Evolutionary conservation across 73 alveolate genomes (phyloP), one percentile per base, ranked within the genome.

Genomic region (Paramecium primaurelia): DNA sequence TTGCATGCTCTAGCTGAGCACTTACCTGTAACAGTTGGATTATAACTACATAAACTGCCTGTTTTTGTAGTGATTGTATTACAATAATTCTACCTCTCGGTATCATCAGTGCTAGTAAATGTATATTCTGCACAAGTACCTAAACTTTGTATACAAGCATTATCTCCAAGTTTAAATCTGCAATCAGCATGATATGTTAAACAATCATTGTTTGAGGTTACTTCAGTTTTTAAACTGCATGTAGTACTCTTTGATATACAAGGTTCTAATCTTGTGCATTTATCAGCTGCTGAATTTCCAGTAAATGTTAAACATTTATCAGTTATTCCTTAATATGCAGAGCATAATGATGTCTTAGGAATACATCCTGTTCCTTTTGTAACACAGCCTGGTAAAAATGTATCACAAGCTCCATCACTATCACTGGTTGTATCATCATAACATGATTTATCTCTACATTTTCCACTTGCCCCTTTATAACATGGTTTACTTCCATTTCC

Each of bases 331-430:
- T 1, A 16, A 42, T 36, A 75, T 38, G 64, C 7, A 0, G 68
- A 1, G 10, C 88, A 75, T 14, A 1, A 2, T 2, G 88, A 10
- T 37, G 88, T 75, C 14, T 34, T 34, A 18, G 5, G 44, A 75
- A 38, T 42, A 75, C 88, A 75, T 75, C 88, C 88, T 37, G 34
- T 18, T 75, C 88, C 88, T 7, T 75, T 34, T 16, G 88, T 75
- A 6, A 75, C 88, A 34, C 88, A 75, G 2, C 18, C 68, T 12
- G 64, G 11, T 42, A 75, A 75, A 75, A 75, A 75, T 30, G 88
- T 75, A 75, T 6, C 10, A 18, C 88, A 75, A 75, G 37, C 88
- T 8, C 88, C 59, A 75, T 64, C 84, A 32, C 51, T 64, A 28
- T 1, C 3, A 28, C 51, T 32, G 4, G 84, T 64, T 64, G 51